Percentiles rank a stretch among this genome's conserved stretches.
Conservation (phyloP, 2,329 filamentous ascomycete genomes). For the Leptographium flavum region DNA sequence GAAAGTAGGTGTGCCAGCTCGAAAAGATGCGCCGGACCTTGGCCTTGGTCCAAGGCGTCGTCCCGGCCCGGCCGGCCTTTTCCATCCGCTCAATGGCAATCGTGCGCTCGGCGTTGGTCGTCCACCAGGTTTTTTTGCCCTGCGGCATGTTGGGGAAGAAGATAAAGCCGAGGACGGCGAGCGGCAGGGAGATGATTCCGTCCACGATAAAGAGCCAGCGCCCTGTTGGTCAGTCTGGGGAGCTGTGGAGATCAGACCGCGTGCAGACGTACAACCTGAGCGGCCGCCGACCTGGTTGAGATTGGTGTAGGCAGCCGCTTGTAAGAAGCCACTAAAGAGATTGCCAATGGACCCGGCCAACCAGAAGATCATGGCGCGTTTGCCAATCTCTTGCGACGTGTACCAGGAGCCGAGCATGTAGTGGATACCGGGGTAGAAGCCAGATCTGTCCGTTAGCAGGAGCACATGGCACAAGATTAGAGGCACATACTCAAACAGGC, state of each 20-base stretch:
- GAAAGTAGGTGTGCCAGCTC: slow-evolving; percentile 25
- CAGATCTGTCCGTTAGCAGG: slow-evolving; percentile 3
- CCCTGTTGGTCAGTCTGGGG: too few species aligned
- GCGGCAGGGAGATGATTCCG: slow-evolving; percentile 21
- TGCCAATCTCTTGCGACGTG: slow-evolving; percentile 44
- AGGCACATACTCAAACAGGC: slow-evolving; percentile 32
- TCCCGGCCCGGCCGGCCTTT: slow-evolving; percentile 21
- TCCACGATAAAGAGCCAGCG: slow-evolving; percentile 36
- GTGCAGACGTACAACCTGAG: slow-evolving; percentile 34
- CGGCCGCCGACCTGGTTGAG: slow-evolving; percentile 33
- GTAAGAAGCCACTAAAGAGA: slow-evolving; percentile 24
- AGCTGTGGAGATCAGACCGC: too few species aligned
- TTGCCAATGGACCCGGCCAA: slow-evolving; percentile 37
- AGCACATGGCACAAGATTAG: neutral
- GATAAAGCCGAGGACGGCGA: slow-evolving; percentile 35
- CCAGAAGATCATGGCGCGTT: slow-evolving; percentile 49
- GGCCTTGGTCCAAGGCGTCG: slow-evolving; percentile 19
- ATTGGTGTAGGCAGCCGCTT: slow-evolving; percentile 35
- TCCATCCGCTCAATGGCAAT: slow-evolving; percentile 19
- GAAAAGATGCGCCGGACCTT: slow-evolving; percentile 19
- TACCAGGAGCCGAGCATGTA: slow-evolving; percentile 41
- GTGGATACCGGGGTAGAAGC: slow-evolving; percentile 39
- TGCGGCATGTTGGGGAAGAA: slow-evolving; percentile 35
- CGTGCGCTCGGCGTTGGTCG: slow-evolving; percentile 20
- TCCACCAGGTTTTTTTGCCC: slow-evolving; percentile 21